Percentiles rank a stretch among this genome's conserved stretches.
Conservation (phyloP, 1,139 yeast species). For the Zygoascus sp. region DNA sequence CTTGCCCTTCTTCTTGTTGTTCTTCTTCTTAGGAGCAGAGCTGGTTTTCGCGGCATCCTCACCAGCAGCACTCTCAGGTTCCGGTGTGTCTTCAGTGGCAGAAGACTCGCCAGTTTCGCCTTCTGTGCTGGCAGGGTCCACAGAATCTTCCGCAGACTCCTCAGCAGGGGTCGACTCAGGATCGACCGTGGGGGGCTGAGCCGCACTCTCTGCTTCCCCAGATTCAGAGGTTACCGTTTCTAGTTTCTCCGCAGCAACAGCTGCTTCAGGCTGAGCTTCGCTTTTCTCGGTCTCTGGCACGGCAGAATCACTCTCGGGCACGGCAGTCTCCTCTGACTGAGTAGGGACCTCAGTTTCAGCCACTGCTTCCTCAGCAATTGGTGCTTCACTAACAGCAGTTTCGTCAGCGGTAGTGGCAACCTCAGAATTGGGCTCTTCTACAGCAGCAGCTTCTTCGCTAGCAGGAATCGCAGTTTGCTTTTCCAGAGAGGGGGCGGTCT, state of each 20-base stretch:
- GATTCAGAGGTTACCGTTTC: too few species aligned
- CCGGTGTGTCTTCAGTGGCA: conserved; percentile 6
- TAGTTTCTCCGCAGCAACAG: too few species aligned
- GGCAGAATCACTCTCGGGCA: too few species aligned
- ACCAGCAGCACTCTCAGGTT: conserved; percentile 6
- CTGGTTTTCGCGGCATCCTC: neutral
- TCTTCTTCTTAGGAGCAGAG: conserved; percentile 15
- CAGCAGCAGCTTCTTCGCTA: conserved; percentile 12
- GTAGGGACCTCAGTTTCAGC: neutral
- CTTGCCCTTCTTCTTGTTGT: conserved; percentile 25
- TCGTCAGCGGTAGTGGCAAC: neutral
- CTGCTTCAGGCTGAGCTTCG: too few species aligned
- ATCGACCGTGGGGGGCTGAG: conserved; percentile 3
- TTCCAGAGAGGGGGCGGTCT: neutral
- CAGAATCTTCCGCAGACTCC: conserved; percentile 11
- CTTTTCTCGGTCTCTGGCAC: too few species aligned
- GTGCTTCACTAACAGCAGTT: neutral
- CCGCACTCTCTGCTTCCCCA: too few species aligned
- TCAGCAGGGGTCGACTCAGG: conserved; percentile 9
- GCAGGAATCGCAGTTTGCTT: conserved; percentile 9
- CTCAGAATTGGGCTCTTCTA: neutral
- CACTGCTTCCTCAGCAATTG: neutral
- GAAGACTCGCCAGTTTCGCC: conserved; percentile 10
- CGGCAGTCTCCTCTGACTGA: conserved; percentile 9
- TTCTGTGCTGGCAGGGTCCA: conserved; percentile 1